These are phyloP conservation scores for Rhynchospora tenuis DNA, from an alignment of 176 grass and related monocot species.

Conservation along the genomic window DNA sequence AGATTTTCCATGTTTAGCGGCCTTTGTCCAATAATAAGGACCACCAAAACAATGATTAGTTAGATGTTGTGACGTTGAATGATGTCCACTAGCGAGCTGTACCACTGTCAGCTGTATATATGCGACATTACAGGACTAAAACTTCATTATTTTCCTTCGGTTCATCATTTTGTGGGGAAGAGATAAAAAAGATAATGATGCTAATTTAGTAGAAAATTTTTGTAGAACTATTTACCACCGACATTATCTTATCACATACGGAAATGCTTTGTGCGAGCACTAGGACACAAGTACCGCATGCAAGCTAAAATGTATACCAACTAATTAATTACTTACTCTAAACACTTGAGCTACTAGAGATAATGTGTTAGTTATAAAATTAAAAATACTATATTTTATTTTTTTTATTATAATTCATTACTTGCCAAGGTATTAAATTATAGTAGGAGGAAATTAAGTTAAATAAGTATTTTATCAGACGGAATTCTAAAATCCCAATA, in stretches of 20 bases:
- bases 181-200: neutral
- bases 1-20: neutral
- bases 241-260: neutral
- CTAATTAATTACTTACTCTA: too few species aligned
- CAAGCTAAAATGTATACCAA: neutral
- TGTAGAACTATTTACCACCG: neutral
- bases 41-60: conserved; percentile 3
- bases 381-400: too few species aligned
- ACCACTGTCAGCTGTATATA: neutral
- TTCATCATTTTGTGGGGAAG: neutral
- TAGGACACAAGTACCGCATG: neutral
- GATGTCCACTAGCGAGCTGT: neutral
- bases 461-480: too few species aligned
- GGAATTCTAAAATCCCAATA: too few species aligned
- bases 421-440: too few species aligned
- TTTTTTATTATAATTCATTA: too few species aligned
- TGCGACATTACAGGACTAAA: neutral
- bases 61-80: neutral
- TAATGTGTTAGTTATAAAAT: too few species aligned
- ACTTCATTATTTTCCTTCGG: neutral
- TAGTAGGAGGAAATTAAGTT: too few species aligned
- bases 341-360: too few species aligned
- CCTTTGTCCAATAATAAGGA: neutral
- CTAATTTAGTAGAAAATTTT: neutral
- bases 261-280: neutral